phyloP scores from a whole-genome alignment of 305 asterid genomes.

The Salvia sclarea region DNA sequence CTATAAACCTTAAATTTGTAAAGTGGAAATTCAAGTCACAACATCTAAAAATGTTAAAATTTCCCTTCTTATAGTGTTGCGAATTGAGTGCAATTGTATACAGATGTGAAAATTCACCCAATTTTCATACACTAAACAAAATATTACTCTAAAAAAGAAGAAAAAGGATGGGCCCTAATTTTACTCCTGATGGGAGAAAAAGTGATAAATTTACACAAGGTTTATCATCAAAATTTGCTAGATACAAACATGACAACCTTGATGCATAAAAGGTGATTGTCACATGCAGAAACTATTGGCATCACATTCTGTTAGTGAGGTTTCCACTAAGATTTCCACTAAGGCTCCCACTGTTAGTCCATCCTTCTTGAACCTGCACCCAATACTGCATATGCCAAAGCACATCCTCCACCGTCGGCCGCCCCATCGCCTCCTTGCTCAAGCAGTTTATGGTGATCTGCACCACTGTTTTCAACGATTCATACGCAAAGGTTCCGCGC shows the following conservation, averaged over 20 bases:
- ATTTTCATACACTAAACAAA: neutral
- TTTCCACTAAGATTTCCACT: conserved; percentile 69
- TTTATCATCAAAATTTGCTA: conserved; percentile 28
- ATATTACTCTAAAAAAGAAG: neutral
- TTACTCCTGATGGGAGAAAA: neutral
- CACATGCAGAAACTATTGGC: neutral
- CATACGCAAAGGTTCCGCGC: conserved; percentile 83
- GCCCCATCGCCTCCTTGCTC: conserved; percentile 53
- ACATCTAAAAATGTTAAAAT: no score
- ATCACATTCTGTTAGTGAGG: conserved; percentile 46
- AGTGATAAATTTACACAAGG: neutral
- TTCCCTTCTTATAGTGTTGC: neutral
- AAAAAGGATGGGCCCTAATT: neutral
- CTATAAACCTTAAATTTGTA: no score
- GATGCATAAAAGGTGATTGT: conserved; percentile 18
- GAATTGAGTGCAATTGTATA: neutral
- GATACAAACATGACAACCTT: conserved; percentile 31
- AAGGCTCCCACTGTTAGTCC: conserved; percentile 79
- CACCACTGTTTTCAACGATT: conserved; percentile 77
- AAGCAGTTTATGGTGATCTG: conserved; percentile 84
- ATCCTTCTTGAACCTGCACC: conserved; percentile 96
- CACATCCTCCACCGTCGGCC: conserved; percentile 93
- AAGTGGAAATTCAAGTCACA: neutral
- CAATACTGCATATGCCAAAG: conserved; percentile 99
- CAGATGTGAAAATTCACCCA: neutral